These are phyloP conservation scores for Hypoxylon sp. DNA, from an alignment of 2,329 filamentous ascomycete genomes.

Conservation along the genomic window DNA sequence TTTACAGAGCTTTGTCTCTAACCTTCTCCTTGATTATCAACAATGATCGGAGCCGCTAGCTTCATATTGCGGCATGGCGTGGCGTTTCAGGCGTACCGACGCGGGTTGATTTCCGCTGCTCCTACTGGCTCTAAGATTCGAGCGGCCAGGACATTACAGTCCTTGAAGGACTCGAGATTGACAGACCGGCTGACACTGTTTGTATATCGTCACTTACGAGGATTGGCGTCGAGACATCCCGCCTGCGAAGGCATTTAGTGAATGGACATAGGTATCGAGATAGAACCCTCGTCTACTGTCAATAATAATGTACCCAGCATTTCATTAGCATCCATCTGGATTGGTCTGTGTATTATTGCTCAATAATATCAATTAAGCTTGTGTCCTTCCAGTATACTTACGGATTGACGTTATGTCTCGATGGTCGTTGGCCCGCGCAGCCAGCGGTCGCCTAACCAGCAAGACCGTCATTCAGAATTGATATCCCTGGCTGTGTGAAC, in stretches of 20 bases:
- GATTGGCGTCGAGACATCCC: constrained; percentile 22
- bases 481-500: neutral
- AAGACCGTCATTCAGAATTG: neutral
- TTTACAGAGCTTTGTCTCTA: constrained; percentile 24
- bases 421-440: neutral
- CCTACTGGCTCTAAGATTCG: constrained; percentile 2
- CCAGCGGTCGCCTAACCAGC: neutral
- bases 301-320: constrained; percentile 29
- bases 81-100: constrained; percentile 39
- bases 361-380: constrained; percentile 3
- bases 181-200: constrained; percentile 18
- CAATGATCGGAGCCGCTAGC: constrained; percentile 21
- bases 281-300: constrained; percentile 32
- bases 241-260: constrained; percentile 31
- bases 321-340: neutral
- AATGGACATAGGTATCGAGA: constrained; percentile 25
- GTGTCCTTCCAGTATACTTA: neutral
- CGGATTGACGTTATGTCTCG: neutral
- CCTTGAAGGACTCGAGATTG: constrained; percentile 22
- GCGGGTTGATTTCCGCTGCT: constrained; percentile 15
- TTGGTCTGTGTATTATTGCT: neutral
- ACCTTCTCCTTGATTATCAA: constrained; percentile 7
- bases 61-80: constrained; percentile 37
- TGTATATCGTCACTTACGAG: constrained; percentile 28
- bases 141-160: constrained; percentile 9